These are phyloP conservation scores for Leptodontidium sp. DNA, from an alignment of 2,329 filamentous ascomycete genomes.

Conservation along the genomic window DNA sequence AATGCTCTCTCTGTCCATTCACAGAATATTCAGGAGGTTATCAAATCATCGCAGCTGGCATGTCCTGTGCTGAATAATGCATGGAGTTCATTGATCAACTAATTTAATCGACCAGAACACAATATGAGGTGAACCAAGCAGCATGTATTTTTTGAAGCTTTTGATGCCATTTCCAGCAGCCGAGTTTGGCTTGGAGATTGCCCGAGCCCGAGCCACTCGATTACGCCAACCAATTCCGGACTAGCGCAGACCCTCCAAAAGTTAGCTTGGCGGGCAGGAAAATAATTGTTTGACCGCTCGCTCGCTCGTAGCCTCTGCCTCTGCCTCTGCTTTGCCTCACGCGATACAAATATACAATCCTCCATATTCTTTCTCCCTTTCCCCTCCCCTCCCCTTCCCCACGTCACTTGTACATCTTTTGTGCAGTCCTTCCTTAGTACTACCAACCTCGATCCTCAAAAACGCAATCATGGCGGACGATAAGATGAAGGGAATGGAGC, in stretches of 20 bases:
- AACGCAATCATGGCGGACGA: constrained; percentile 58
- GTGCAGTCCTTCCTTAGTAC: constrained; percentile 16
- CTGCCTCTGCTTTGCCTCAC: constrained; percentile 11
- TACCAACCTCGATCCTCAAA: constrained; percentile 9
- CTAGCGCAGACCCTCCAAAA: constrained; percentile 12
- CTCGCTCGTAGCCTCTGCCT: background rate
- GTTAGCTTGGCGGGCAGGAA: background rate
- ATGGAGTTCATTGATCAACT: too few species aligned
- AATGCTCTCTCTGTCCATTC: too few species aligned
- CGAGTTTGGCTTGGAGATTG: background rate
- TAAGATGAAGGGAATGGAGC: constrained; percentile 52
- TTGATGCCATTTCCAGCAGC: background rate
- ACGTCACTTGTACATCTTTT: constrained; percentile 20
- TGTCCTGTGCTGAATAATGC: background rate
- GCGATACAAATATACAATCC: constrained; percentile 21
- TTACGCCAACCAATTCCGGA: background rate
- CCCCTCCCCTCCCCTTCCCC: background rate
- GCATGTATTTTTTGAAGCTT: background rate
- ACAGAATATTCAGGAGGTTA: too few species aligned
- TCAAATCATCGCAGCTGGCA: too few species aligned
- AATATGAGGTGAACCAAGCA: background rate
- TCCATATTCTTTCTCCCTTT: background rate
- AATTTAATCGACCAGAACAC: too few species aligned
- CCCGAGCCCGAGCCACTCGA: background rate
- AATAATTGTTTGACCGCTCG: constrained; percentile 22